phyloP scores from a whole-genome alignment of 352 stramenopile species.

The Pythium volutum region DNA sequence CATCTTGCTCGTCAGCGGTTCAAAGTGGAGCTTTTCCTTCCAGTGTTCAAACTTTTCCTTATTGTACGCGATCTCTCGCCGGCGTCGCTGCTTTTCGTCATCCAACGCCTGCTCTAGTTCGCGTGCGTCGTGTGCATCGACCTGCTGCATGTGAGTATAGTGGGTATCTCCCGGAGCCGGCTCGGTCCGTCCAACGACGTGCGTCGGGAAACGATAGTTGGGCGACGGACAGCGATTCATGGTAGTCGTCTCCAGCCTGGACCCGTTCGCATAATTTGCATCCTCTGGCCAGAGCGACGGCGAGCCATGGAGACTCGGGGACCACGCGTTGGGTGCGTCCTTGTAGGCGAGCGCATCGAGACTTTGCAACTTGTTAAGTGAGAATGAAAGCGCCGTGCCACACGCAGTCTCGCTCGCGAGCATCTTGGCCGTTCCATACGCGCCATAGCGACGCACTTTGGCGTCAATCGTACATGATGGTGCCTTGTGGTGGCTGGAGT shows the following conservation, averaged over 20 bases:
- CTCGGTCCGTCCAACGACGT: constrained; percentile 23
- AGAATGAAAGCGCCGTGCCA: constrained; percentile 26
- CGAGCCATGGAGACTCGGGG: constrained; percentile 36
- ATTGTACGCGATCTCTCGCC: constrained; percentile 35
- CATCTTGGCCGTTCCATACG: constrained; percentile 42
- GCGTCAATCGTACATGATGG: constrained; percentile 39
- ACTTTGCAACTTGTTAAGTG: constrained; percentile 36
- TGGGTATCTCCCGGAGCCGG: constrained; percentile 19
- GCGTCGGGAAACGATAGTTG: constrained; percentile 30
- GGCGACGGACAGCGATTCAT: constrained; percentile 53
- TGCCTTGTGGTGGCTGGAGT: constrained; percentile 31
- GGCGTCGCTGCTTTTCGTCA: constrained; percentile 31
- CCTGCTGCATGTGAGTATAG: constrained; percentile 24
- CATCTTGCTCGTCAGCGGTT: constrained; percentile 41
- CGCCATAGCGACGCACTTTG: constrained; percentile 54
- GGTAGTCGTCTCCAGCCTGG: constrained; percentile 23
- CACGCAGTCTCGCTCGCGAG: constrained; percentile 26
- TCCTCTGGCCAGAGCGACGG: constrained; percentile 55
- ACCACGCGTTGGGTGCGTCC: constrained; percentile 33
- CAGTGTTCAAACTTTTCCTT: constrained; percentile 36
- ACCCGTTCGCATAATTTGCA: constrained; percentile 37
- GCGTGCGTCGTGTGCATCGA: constrained; percentile 27
- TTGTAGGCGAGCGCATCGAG: constrained; percentile 29
- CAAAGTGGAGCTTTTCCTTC: constrained; percentile 42
- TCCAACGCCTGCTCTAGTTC: constrained; percentile 33